These are phyloP conservation scores for Calonectria pseudoreteaudii DNA, from an alignment of 2,329 filamentous ascomycete species.

Conservation along the genomic window DNA sequence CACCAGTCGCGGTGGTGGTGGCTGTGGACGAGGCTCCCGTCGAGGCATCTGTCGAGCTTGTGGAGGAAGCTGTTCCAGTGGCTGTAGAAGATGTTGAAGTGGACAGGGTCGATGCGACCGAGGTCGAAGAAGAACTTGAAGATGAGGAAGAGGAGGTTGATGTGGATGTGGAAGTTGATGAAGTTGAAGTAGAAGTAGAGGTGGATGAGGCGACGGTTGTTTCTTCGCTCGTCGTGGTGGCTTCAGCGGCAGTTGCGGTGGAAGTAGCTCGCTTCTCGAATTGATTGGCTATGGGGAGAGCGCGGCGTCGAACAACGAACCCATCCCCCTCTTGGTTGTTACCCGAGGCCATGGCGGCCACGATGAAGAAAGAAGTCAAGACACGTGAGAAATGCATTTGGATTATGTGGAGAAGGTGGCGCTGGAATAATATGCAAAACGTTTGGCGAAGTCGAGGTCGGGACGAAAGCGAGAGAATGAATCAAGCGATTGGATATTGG, in stretches of 20 bases:
- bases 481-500: not conserved
- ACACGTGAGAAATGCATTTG: constrained; percentile 1
- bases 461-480: not conserved
- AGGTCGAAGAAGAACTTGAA: not conserved
- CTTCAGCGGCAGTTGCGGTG: not conserved
- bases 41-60: not conserved
- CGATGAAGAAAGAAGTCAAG: not conserved
- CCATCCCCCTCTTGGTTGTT: not conserved
- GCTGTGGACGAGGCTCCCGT: not conserved
- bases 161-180: not conserved
- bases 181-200: not conserved
- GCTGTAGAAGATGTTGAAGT: not conserved
- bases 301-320: not conserved
- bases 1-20: not conserved
- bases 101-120: not conserved
- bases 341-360: not conserved
- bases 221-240: not conserved
- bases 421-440: not conserved
- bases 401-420: not conserved
- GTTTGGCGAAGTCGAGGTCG: not conserved
- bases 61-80: not conserved
- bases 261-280: not conserved
- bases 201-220: not conserved
- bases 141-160: not conserved
- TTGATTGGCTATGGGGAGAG: not conserved